phyloP scores from a whole-genome alignment of 345 rosid genomes.

The Salix suchowensis region DNA sequence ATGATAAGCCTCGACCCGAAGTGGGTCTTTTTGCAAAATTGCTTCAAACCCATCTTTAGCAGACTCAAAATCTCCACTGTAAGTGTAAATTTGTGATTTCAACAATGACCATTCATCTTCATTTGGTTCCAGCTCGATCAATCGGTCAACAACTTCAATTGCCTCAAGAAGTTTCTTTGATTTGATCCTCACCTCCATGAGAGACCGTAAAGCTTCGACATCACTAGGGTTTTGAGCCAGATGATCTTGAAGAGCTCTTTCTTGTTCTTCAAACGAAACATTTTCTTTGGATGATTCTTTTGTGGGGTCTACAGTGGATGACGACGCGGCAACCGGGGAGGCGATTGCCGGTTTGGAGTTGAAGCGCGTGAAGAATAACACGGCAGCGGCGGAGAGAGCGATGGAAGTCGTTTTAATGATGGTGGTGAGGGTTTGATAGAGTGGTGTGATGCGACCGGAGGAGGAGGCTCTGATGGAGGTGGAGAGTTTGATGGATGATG shows the following conservation, averaged over 20 bases:
- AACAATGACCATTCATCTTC: conserved; percentile 75
- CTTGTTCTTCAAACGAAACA: conserved; percentile 40
- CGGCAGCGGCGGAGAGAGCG: conserved; percentile 56
- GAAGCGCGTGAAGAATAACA: conserved; percentile 47
- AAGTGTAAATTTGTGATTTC: conserved; percentile 55
- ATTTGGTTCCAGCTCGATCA: conserved; percentile 68
- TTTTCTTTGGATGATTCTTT: conserved; percentile 14
- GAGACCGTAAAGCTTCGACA: conserved; percentile 43
- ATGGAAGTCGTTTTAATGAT: conserved; percentile 50
- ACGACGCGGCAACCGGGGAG: conserved; percentile 30
- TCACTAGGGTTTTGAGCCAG: conserved; percentile 42
- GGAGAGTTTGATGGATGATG: conserved; percentile 31
- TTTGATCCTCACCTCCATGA: conserved; percentile 73
- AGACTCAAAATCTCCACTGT: conserved; percentile 54
- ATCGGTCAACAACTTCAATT: conserved; percentile 46
- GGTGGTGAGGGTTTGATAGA: conserved; percentile 28
- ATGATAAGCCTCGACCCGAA: conserved; percentile 81
- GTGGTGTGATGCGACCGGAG: conserved; percentile 19
- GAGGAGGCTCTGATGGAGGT: conserved; percentile 45
- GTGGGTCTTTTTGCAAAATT: conserved; percentile 58
- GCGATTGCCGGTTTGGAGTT: conserved; percentile 57
- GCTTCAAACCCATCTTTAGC: conserved; percentile 61
- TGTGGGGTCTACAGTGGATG: conserved; percentile 32
- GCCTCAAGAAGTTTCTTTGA: conserved; percentile 54
- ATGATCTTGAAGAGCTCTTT: conserved; percentile 45